phyloP scores from a whole-genome alignment of 768 basidiomycete genomes.

The Pleurotus ostreatus region DNA sequence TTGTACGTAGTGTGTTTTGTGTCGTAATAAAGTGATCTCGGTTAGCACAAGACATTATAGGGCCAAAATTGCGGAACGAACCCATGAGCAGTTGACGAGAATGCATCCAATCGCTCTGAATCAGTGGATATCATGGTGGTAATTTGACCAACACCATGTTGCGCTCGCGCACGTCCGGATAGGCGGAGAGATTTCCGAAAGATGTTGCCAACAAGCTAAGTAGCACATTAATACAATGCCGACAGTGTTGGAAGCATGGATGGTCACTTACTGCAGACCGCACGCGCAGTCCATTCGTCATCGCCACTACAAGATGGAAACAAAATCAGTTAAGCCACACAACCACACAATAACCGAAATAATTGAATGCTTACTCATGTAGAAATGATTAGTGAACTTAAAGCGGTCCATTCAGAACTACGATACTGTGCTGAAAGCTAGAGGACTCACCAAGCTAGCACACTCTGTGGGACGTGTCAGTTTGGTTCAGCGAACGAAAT shows the following conservation, averaged over 20 bases:
- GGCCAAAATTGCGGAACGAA: slow-evolving; percentile 18
- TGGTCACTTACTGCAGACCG: slow-evolving; percentile 25
- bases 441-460: slow-evolving; percentile 34
- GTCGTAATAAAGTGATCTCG: no score
- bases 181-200: slow-evolving; percentile 67
- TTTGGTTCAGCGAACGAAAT: not conserved
- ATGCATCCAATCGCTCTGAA: slow-evolving; percentile 48
- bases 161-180: slow-evolving; percentile 52
- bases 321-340: not conserved
- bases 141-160: slow-evolving; percentile 62
- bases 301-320: slow-evolving; percentile 16
- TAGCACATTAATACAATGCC: not conserved
- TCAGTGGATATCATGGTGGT: slow-evolving; percentile 71
- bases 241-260: not conserved
- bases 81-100: slow-evolving; percentile 40
- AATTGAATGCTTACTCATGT: slow-evolving; percentile 15
- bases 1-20: no score
- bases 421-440: slow-evolving; percentile 6
- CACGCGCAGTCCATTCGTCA: slow-evolving; percentile 30
- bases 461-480: slow-evolving; percentile 24
- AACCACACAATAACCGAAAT: not conserved
- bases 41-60: not conserved
- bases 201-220: slow-evolving; percentile 40
- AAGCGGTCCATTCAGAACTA: not conserved
- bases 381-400: slow-evolving; percentile 25